Evolutionary conservation across 805 yeast genomes (phyloP), one percentile per base, ranked within the genome.

Genomic region (Ogataea philodendri): DNA sequence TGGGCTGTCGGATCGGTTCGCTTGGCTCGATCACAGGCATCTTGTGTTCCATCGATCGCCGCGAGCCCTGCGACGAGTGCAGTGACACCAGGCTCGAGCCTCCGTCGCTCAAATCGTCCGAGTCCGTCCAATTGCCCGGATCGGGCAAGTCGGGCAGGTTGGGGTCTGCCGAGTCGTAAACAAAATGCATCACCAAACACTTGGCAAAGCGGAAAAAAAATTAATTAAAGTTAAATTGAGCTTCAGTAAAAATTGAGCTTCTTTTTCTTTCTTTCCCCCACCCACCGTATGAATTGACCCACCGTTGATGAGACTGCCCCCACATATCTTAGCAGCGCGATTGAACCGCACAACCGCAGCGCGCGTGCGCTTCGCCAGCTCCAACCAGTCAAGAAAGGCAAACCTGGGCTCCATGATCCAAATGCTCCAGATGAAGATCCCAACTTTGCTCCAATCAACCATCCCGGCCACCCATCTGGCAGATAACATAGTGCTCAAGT

Each of bases 331-430:
- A n/a, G n/a, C n/a, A n/a, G n/a, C n/a, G n/a, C n/a, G n/a, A n/a
- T n/a, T n/a, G n/a, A n/a, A n/a, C n/a, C n/a, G n/a, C n/a, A n/a
- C n/a, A n/a, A n/a, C n/a, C n/a, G n/a, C n/a, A n/a, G n/a, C n/a
- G n/a, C n/a, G n/a, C n/a, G n/a, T n/a, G n/a, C n/a, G n/a, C n/a
- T 19, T 15, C 5, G 24, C 28, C 17, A 15, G n/a, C n/a, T 22
- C 20, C 13, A 30, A 38, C 13, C 64, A 69, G 47, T 31, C 47
- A 19, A 42, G 59, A 27, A 65, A 63, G 48, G 69, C 76, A 8
- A 81, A 81, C 48, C 53, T 81, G 17, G 85, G 84, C 6, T 42
- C 67, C 4, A 70, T 70, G 55, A 64, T 75, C 5, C 72, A 74
- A 24, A 62, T 66, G 44, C 59, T 83, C 30, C 63, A 66, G 36